Base-by-base conservation (phyloP, 495 filamentous ascomycete species). In the Aspergillus sclerotiicarbonarius region DNA sequence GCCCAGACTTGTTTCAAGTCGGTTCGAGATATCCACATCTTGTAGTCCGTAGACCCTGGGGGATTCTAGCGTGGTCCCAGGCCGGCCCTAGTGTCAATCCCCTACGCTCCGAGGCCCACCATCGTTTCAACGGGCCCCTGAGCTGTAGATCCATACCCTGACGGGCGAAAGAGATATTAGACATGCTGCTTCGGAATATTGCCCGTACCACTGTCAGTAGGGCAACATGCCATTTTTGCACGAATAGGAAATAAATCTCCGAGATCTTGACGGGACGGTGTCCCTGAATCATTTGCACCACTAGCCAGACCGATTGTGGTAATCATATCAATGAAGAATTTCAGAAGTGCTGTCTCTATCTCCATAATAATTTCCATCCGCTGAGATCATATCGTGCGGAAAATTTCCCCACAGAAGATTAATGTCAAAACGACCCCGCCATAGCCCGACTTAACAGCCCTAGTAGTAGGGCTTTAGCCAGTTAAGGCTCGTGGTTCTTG, bases 71-170 rank as follows among this genome's bases (percentile, higher is more conserved):
- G 47, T 50, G 8, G 47, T 50, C 25, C n/a, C 25, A 50, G 47
- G 25, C 18, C 15, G 25, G 47, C 20, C 31, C 29, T 50, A 50
- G 47, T 50, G 25, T 50, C 47, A 50, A 31, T 50, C 47, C 47
- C 25, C 29, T 16, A 50, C 47, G 10, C n/a, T 32, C 31, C 13
- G 21, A 12, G 13, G 37, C 31, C 47, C 47, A 50, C 47, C 47
- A 7, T 8, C 12, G 47, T 50, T 50, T 50, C 47, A 32, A 50
- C 4, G 21, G 21, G 46, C 46, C 46, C 21, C 47, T 16, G 47
- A 29, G 13, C 12, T 31, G 47, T 30, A 8, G 29, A 50, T 50
- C 47, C 15, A 5, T 50, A 3, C 25, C 12, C 13, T 6, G 37
- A 37, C 13, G 3, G 13, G 37, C 2, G 37, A 2, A 41, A n/a